Percentiles rank a stretch among this genome's conserved stretches.
phyloP scores from a whole-genome alignment of 805 yeast species.

The Yarrowia phangngaensis region DNA sequence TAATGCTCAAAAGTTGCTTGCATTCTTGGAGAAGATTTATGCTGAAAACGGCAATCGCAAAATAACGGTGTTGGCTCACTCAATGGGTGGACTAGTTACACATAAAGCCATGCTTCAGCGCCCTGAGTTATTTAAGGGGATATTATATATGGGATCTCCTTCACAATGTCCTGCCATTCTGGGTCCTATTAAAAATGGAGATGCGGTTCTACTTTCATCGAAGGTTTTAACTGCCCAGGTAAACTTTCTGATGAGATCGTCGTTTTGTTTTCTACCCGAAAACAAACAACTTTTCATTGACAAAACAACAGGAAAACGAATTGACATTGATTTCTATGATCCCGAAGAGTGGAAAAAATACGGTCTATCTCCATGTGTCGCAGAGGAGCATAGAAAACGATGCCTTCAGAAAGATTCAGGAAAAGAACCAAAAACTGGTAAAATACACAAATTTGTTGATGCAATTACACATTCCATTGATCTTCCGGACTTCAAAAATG shows the following conservation, averaged over 20 bases:
- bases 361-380: constrained; percentile 70
- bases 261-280: constrained; percentile 72
- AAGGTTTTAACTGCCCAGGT: constrained; percentile 73
- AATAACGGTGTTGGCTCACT: constrained; percentile 78
- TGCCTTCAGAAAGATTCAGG: constrained; percentile 5
- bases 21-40: constrained; percentile 46
- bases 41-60: constrained; percentile 43
- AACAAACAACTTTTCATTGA: constrained; percentile 73
- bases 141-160: constrained; percentile 81
- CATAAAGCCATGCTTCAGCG: constrained; percentile 70
- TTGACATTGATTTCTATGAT: constrained; percentile 66
- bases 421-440: constrained; percentile 6
- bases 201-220: constrained; percentile 69
- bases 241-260: constrained; percentile 83
- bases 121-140: constrained; percentile 66
- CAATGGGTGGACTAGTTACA: constrained; percentile 90
- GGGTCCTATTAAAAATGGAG: constrained; percentile 83
- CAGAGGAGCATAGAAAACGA: constrained; percentile 33
- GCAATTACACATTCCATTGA: constrained; percentile 5
- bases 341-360: constrained; percentile 76
- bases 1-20: constrained; percentile 49
- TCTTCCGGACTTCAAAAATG: constrained; percentile 1
- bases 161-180: constrained; percentile 77
- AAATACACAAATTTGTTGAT: constrained; percentile 8
- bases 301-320: constrained; percentile 36